These are phyloP conservation scores for Colletotrichum sp. DNA, from an alignment of 2,329 filamentous ascomycete species.

Conservation along the genomic window DNA sequence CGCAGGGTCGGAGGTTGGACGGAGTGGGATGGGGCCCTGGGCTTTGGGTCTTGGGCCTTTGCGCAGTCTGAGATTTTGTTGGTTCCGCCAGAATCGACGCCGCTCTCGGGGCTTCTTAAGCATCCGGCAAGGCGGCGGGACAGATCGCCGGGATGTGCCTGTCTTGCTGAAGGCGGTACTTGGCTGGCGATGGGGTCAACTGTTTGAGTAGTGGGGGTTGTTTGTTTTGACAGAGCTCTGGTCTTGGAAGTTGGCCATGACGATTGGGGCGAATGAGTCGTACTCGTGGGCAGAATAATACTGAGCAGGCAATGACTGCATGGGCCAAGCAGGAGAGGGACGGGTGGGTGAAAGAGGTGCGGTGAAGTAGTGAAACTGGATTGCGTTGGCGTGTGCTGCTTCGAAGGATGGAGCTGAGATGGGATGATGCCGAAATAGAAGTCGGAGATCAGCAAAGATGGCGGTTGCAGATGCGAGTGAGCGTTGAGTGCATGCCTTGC, in stretches of 20 bases:
- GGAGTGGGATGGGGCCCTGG: not conserved
- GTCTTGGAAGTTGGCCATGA: not conserved
- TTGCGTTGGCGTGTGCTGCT: not conserved
- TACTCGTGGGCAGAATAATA: not conserved
- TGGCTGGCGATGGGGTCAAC: not conserved
- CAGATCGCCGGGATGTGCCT: constrained; percentile 3
- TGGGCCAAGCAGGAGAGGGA: not conserved
- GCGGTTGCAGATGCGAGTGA: not conserved
- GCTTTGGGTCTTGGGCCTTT: not conserved
- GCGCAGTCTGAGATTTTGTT: not conserved
- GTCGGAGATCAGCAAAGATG: not conserved
- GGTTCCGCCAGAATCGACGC: not conserved
- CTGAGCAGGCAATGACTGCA: not conserved
- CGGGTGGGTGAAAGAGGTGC: not conserved
- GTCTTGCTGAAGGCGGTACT: not conserved
- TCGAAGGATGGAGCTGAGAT: not conserved
- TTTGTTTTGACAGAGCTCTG: constrained; percentile 7
- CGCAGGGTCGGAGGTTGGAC: not conserved
- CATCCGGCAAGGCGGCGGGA: not conserved
- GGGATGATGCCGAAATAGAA: not conserved
- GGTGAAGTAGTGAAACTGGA: not conserved
- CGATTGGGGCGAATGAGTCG: constrained; percentile 1
- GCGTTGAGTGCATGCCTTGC: not conserved
- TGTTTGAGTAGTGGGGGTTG: not conserved
- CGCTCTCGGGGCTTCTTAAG: constrained; percentile 8